These are phyloP conservation scores for Claviceps monticola DNA, from an alignment of 2,329 filamentous ascomycete species.

Conservation along the genomic window DNA sequence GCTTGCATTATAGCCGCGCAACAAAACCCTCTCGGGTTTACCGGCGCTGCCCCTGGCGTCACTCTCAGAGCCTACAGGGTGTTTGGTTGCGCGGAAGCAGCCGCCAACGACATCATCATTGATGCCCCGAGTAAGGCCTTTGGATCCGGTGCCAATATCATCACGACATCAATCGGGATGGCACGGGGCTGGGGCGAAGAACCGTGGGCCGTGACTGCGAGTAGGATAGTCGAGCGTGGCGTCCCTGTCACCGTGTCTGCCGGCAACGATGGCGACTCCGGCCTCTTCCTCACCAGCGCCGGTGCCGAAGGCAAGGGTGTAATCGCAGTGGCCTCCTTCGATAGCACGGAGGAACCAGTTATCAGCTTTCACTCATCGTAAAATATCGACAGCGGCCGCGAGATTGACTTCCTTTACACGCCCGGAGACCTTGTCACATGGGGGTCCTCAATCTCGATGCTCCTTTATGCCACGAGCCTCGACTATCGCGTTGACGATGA, in stretches of 20 bases:
- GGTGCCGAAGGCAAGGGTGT: slow-evolving; percentile 27
- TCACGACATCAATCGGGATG: slow-evolving; percentile 6
- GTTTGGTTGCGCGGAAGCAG: slow-evolving; percentile 18
- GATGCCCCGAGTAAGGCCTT: slow-evolving; percentile 25
- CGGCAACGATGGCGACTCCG: slow-evolving; percentile 28
- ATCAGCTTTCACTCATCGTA: slow-evolving; percentile 24
- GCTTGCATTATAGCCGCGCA: slow-evolving; percentile 31
- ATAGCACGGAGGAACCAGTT: slow-evolving; percentile 24
- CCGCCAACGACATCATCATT: slow-evolving; percentile 24
- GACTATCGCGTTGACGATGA: slow-evolving; percentile 20
- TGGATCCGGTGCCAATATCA: slow-evolving; percentile 24
- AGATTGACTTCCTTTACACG: background rate
- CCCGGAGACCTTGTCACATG: slow-evolving; percentile 3
- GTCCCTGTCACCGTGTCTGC: slow-evolving; percentile 27
- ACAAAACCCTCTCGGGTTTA: slow-evolving; percentile 21
- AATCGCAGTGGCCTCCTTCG: slow-evolving; percentile 29
- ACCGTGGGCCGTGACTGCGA: slow-evolving; percentile 21
- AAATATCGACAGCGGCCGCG: slow-evolving; percentile 13
- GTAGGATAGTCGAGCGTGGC: slow-evolving; percentile 28
- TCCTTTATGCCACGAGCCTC: slow-evolving; percentile 19
- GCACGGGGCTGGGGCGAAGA: slow-evolving; percentile 15
- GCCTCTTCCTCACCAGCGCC: slow-evolving; percentile 25
- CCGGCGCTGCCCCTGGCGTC: slow-evolving; percentile 25
- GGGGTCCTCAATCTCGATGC: slow-evolving; percentile 4
- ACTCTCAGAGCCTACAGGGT: slow-evolving; percentile 25